phyloP scores from a whole-genome alignment of 2,329 filamentous ascomycete genomes.

The Helminthosporium solani region DNA sequence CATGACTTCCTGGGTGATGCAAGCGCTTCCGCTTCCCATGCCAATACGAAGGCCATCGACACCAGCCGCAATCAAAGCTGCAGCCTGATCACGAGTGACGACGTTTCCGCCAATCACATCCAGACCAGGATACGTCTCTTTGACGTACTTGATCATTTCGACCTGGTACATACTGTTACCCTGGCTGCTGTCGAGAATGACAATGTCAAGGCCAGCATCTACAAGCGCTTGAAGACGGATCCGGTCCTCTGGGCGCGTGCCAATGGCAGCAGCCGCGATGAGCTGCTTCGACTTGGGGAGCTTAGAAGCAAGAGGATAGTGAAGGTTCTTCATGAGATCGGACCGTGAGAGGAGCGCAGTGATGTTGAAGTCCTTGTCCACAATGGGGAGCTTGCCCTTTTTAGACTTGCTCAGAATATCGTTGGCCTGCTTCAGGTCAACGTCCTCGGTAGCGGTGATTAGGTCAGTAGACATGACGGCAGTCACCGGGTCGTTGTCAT shows the following conservation, averaged over 20 bases:
- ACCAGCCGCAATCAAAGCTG: slow-evolving; percentile 85
- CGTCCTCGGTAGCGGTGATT: slow-evolving; percentile 80
- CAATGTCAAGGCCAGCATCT: slow-evolving; percentile 92
- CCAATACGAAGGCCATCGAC: slow-evolving; percentile 96
- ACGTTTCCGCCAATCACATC: slow-evolving; percentile 99
- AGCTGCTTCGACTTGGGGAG: slow-evolving; percentile 96
- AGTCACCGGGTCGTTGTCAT: slow-evolving; percentile 70
- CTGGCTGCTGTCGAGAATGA: slow-evolving; percentile 93
- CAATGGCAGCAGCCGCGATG: slow-evolving; percentile 91
- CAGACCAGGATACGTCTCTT: slow-evolving; percentile 77
- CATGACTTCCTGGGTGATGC: slow-evolving; percentile 99
- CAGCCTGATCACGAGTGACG: slow-evolving; percentile 95
- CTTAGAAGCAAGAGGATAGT: slow-evolving; percentile 96
- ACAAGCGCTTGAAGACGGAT: slow-evolving; percentile 80
- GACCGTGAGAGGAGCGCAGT: slow-evolving; percentile 57
- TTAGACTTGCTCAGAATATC: slow-evolving; percentile 90
- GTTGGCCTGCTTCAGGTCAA: slow-evolving; percentile 86
- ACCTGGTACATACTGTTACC: slow-evolving; percentile 99
- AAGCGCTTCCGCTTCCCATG: slow-evolving; percentile 97
- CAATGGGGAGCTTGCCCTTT: slow-evolving; percentile 96
- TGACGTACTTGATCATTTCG: slow-evolving; percentile 96
- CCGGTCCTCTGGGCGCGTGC: slow-evolving; percentile 93
- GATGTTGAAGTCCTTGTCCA: slow-evolving; percentile 79
- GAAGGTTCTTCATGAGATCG: slow-evolving; percentile 97
- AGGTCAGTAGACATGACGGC: slow-evolving; percentile 95